Evolutionary conservation across 2,329 filamentous ascomycete genomes (phyloP).

Genomic region (Amphichorda felina): DNA sequence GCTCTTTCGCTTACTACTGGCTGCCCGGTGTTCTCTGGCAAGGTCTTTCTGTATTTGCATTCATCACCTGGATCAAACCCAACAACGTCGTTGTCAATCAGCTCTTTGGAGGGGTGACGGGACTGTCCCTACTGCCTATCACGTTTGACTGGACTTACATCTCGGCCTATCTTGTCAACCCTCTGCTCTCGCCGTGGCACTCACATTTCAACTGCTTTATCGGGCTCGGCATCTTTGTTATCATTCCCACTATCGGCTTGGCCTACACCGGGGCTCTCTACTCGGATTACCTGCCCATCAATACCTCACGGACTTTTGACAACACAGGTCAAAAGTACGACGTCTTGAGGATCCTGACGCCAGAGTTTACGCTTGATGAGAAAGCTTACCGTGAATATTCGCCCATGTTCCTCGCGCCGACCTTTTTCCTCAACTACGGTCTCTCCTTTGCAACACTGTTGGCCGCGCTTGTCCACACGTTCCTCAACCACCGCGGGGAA

Average conservation of each 20-base stretch:
- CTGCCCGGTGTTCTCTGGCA: slow-evolving; percentile 47
- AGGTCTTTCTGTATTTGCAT: slow-evolving; percentile 47
- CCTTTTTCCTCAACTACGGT: slow-evolving; percentile 42
- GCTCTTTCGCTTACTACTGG: slow-evolving; percentile 45
- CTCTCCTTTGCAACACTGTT: slow-evolving; percentile 44
- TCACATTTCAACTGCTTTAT: slow-evolving; percentile 47
- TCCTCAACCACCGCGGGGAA: slow-evolving; percentile 38
- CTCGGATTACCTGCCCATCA: slow-evolving; percentile 43
- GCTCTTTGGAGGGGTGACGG: slow-evolving; percentile 49
- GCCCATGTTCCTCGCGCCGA: slow-evolving; percentile 39
- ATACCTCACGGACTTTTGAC: slow-evolving; percentile 43
- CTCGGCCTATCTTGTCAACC: slow-evolving; percentile 42
- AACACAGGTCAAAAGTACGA: slow-evolving; percentile 46
- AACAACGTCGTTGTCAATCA: slow-evolving; percentile 51
- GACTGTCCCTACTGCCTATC: slow-evolving; percentile 49
- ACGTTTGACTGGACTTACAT: slow-evolving; percentile 57
- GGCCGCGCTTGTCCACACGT: slow-evolving; percentile 37
- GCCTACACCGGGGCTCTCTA: slow-evolving; percentile 38
- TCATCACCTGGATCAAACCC: slow-evolving; percentile 50
- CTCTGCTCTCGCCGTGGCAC: slow-evolving; percentile 47
- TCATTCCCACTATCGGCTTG: slow-evolving; percentile 37
- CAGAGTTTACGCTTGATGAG: slow-evolving; percentile 38
- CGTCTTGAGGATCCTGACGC: slow-evolving; percentile 39
- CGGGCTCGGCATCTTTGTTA: slow-evolving; percentile 36
- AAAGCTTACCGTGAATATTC: slow-evolving; percentile 46